A percentile compares a stretch with the other conserved stretches of the same genome.
phyloP scores from a whole-genome alignment of 495 filamentous ascomycete species.

The Oleoguttula mirabilis region DNA sequence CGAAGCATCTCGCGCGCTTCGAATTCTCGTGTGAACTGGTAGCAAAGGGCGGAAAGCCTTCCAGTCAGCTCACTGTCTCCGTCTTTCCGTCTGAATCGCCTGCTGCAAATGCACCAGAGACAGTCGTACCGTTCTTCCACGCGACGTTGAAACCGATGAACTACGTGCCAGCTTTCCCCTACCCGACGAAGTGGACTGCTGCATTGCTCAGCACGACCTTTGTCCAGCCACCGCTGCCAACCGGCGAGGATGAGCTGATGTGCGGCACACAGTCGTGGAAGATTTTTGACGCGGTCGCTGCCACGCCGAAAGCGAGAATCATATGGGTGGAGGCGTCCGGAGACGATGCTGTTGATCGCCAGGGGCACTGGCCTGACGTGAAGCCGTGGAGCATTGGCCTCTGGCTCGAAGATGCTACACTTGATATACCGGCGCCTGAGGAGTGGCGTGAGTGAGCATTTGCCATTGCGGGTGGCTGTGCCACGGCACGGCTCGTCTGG shows the following conservation, averaged over 20 bases:
- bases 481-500: too few relatives aligned
- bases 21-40: constrained; percentile 32
- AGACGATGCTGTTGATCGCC: not conserved
- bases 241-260: constrained; percentile 12
- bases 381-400: constrained; percentile 35
- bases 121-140: constrained; percentile 32
- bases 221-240: constrained; percentile 37
- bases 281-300: not conserved
- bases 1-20: constrained; percentile 43
- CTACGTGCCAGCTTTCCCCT: constrained; percentile 34
- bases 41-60: constrained; percentile 16
- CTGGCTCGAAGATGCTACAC: constrained; percentile 32
- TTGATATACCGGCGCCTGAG: constrained; percentile 25
- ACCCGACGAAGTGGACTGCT: constrained; percentile 28
- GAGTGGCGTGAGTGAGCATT: too few relatives aligned
- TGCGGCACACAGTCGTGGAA: constrained; percentile 18
- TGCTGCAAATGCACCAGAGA: not conserved
- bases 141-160: constrained; percentile 32
- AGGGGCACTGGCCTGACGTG: constrained; percentile 35
- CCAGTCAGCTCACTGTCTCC: constrained; percentile 26
- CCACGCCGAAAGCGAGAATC: not conserved
- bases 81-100: constrained; percentile 29
- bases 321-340: not conserved
- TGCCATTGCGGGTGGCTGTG: too few relatives aligned
- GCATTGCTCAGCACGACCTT: constrained; percentile 27